phyloP scores from a whole-genome alignment of 345 rosid genomes.

The Eucalyptus virginea region DNA sequence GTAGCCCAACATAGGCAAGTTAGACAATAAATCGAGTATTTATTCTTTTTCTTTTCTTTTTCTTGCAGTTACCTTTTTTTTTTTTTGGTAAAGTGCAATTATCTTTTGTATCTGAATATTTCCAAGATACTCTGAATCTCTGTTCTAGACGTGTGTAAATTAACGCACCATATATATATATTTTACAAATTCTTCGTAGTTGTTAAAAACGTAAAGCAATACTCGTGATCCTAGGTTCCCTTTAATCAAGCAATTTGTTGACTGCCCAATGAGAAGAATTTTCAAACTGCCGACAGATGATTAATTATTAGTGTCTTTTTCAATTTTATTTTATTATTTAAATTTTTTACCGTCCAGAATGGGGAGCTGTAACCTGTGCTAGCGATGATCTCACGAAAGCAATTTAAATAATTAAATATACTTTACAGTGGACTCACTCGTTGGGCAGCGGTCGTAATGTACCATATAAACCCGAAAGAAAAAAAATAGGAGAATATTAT shows the following conservation, averaged over 20 bases:
- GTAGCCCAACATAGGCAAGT: too few relatives aligned
- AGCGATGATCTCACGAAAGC: neutral
- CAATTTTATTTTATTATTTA: neutral
- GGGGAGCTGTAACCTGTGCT: neutral
- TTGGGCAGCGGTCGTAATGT: neutral
- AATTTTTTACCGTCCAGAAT: neutral
- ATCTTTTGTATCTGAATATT: too few relatives aligned
- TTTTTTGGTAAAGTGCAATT: too few relatives aligned
- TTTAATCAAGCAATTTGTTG: neutral
- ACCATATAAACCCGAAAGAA: neutral
- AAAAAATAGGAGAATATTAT: neutral
- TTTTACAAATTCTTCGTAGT: neutral
- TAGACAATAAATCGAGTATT: too few relatives aligned
- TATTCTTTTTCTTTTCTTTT: too few relatives aligned
- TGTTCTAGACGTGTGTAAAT: too few relatives aligned
- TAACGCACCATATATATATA: neutral
- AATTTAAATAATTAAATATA: neutral
- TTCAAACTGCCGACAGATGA: neutral
- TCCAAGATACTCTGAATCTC: too few relatives aligned
- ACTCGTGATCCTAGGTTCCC: neutral
- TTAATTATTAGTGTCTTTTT: neutral
- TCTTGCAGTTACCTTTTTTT: too few relatives aligned
- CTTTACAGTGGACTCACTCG: neutral
- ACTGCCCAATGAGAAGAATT: neutral
- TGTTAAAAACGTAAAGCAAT: neutral